Conservation (phyloP, 2,329 filamentous ascomycete genomes). For the Mycosphaerella sp. region DNA sequence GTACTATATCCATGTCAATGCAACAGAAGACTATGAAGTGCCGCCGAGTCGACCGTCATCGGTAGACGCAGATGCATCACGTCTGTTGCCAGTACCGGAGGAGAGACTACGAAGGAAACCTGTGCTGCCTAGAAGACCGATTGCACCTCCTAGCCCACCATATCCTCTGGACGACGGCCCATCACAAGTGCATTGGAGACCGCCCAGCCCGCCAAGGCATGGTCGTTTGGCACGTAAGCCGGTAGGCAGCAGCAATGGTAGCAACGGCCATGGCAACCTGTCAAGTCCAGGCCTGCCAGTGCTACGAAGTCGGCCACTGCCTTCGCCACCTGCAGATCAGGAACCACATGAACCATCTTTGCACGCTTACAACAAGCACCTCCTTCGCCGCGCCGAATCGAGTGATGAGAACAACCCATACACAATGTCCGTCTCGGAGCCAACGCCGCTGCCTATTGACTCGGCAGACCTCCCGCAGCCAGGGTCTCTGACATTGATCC, state of each 20-base stretch:
- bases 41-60: slow-evolving; percentile 25
- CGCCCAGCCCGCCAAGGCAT: slow-evolving; percentile 11
- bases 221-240: slow-evolving; percentile 25
- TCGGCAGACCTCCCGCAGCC: slow-evolving; percentile 9
- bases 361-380: slow-evolving; percentile 21
- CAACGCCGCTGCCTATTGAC: slow-evolving; percentile 9
- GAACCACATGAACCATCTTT: slow-evolving; percentile 17
- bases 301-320: slow-evolving; percentile 22
- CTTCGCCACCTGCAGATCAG: slow-evolving; percentile 25
- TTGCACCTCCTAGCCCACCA: slow-evolving; percentile 17
- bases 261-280: background rate
- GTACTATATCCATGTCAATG: slow-evolving; percentile 80
- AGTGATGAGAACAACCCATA: slow-evolving; percentile 25
- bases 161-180: slow-evolving; percentile 17
- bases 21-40: slow-evolving; percentile 50
- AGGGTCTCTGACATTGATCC: slow-evolving; percentile 43
- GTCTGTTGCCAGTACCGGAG: slow-evolving; percentile 16
- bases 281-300: slow-evolving; percentile 17
- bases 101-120: slow-evolving; percentile 18
- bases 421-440: slow-evolving; percentile 14
- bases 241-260: slow-evolving; percentile 6
- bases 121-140: slow-evolving; percentile 15
- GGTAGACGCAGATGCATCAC: slow-evolving; percentile 20
- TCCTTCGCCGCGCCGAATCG: slow-evolving; percentile 20
- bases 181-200: slow-evolving; percentile 1